phyloP scores from a whole-genome alignment of 495 filamentous ascomycete species.

The Hamigera avellanea region DNA sequence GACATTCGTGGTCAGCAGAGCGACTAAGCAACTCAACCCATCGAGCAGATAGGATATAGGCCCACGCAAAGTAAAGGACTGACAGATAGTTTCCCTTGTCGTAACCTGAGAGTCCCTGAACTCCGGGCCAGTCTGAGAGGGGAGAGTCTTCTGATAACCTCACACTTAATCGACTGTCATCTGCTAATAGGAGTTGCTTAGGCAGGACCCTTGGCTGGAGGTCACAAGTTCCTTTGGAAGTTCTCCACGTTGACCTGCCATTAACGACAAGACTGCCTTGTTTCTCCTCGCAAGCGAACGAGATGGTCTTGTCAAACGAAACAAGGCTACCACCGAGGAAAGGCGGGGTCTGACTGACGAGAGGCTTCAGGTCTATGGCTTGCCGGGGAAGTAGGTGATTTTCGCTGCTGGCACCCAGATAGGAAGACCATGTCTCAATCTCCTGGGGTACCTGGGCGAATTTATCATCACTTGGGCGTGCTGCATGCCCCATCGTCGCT shows the following conservation, averaged over 20 bases:
- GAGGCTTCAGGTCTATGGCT: conserved; percentile 6
- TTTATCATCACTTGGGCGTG: conserved; percentile 11
- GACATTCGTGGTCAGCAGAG: conserved; percentile 11
- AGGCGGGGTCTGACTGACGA: conserved; percentile 10
- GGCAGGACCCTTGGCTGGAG: conserved; percentile 9
- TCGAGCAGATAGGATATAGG: conserved; percentile 16
- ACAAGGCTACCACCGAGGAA: conserved; percentile 11
- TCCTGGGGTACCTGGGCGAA: conserved; percentile 10
- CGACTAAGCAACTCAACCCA: conserved; percentile 15
- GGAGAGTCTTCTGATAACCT: conserved; percentile 10
- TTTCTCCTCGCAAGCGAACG: conserved; percentile 12
- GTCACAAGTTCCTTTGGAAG: conserved; percentile 9
- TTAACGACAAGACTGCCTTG: conserved; percentile 8
- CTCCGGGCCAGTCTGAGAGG: conserved; percentile 12
- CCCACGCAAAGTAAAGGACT: conserved; percentile 16
- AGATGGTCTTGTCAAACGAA: conserved; percentile 3
- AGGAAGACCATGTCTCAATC: conserved; percentile 12
- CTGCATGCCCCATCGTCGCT: conserved; percentile 10
- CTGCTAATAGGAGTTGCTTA: conserved; percentile 9
- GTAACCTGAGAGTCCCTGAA: conserved; percentile 8
- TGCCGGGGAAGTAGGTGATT: conserved; percentile 5
- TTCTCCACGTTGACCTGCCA: conserved; percentile 14
- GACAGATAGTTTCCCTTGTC: conserved; percentile 15
- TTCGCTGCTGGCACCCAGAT: conserved; percentile 3
- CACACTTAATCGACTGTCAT: conserved; percentile 4